Conservation (phyloP, 495 filamentous ascomycete genomes). For the Cercophora samala region DNA sequence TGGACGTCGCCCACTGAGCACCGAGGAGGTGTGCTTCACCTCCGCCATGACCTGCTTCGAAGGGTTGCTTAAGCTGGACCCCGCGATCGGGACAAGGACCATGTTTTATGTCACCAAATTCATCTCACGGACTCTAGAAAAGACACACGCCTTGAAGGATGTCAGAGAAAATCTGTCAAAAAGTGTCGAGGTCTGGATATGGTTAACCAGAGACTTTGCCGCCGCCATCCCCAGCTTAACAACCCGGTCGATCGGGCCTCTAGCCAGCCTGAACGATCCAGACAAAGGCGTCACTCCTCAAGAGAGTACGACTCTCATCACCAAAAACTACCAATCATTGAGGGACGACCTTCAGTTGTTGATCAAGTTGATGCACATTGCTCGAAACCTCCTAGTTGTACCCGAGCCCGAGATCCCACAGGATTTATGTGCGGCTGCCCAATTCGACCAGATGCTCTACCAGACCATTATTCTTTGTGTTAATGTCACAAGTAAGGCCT, state of each 20-base stretch:
- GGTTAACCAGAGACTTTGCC: slow-evolving; percentile 47
- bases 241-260: slow-evolving; percentile 38
- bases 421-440: slow-evolving; percentile 74
- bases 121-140: slow-evolving; percentile 51
- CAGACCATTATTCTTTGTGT: slow-evolving; percentile 80
- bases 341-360: slow-evolving; percentile 79
- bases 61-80: slow-evolving; percentile 51
- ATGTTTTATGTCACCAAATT: slow-evolving; percentile 49
- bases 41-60: slow-evolving; percentile 53
- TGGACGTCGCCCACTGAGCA: slow-evolving; percentile 22
- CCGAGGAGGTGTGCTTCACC: slow-evolving; percentile 56
- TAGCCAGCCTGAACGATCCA: slow-evolving; percentile 34
- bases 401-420: slow-evolving; percentile 72
- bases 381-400: slow-evolving; percentile 76
- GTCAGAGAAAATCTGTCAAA: slow-evolving; percentile 56
- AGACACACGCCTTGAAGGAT: slow-evolving; percentile 50
- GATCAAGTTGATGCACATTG: slow-evolving; percentile 80
- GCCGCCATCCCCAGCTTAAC: slow-evolving; percentile 38
- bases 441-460: slow-evolving; percentile 79
- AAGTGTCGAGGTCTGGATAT: slow-evolving; percentile 67
- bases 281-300: slow-evolving; percentile 54
- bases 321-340: slow-evolving; percentile 67
- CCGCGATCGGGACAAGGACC: slow-evolving; percentile 46
- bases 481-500: slow-evolving; percentile 82
- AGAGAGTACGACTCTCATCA: slow-evolving; percentile 69